Evolutionary conservation across 768 basidiomycete species (phyloP).

Genomic region (Lactifluus pinguis): DNA sequence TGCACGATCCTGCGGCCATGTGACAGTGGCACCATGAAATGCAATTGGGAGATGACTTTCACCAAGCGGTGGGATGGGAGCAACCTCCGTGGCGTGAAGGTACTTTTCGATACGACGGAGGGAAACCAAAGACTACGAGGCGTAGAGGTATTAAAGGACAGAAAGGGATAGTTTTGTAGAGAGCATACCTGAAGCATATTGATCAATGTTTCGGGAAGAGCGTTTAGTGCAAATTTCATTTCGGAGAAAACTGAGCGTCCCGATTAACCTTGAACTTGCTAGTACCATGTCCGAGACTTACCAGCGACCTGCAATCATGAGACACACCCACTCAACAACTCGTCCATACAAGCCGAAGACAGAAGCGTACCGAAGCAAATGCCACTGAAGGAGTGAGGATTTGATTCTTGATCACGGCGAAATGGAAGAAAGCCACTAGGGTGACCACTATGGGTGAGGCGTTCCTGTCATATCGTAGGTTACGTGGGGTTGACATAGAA

Average conservation of each 20-base stretch:
- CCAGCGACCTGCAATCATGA: constrained; percentile 32
- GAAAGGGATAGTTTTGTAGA: neutral
- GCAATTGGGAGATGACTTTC: constrained; percentile 53
- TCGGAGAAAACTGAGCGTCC: constrained; percentile 61
- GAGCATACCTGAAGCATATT: constrained; percentile 66
- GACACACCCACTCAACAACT: neutral
- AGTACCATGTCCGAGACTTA: constrained; percentile 18
- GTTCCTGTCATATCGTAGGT: constrained; percentile 23
- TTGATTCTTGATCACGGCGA: constrained; percentile 59
- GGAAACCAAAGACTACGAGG: constrained; percentile 61
- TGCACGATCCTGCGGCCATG: constrained; percentile 78
- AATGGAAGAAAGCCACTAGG: constrained; percentile 49
- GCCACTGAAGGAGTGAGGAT: constrained; percentile 75
- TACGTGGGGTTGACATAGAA: neutral
- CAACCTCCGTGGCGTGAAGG: constrained; percentile 64
- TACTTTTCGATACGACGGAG: constrained; percentile 89
- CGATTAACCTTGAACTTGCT: neutral
- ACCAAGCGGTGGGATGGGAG: constrained; percentile 46
- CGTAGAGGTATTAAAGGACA: neutral
- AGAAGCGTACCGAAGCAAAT: constrained; percentile 44
- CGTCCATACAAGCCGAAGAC: neutral
- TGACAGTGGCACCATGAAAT: constrained; percentile 78
- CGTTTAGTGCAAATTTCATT: constrained; percentile 81
- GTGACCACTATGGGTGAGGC: constrained; percentile 43
- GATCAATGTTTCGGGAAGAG: constrained; percentile 85